Evolutionary conservation across 2,329 filamentous ascomycete genomes (phyloP), one percentile per base, ranked within the genome.

Genomic region (Teratosphaeriaceae sp.): DNA sequence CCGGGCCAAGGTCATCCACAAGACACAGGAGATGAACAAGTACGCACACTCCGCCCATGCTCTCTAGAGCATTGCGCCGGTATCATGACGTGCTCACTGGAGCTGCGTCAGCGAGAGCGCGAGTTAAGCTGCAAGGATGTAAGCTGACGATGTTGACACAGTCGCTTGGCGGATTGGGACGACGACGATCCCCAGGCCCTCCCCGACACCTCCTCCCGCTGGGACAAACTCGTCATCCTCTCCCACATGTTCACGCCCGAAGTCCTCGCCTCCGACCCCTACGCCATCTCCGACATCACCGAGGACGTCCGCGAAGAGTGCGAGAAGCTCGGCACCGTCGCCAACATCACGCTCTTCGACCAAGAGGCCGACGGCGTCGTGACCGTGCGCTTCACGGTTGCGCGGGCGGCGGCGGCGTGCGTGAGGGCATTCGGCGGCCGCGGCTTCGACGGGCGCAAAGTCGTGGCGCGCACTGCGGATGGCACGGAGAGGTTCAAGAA

Each of bases 251-350:
- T 98, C 66, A 94, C 88, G 1, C 73, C 90, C 31, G 63, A 82
- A 48, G 87, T 95, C 67, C 73, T 97, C 20, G 82, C 88, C 54
- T 85, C 94, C 59, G 89, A 97, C 57, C 80, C 85, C 2, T 80
- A 81, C 0, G 85, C 84, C 1, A 76, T 94, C 46, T 71, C 94
- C 27, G 90, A 97, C 50, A 94, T 97, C 68, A 94, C 94, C 61
- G 85, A 95, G 62, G 92, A 98, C 61, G 86, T 97, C 43, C 79
- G 86, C 35, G 87, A 95, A 39, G 89, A 95, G 65, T 94, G 88
- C 63, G 75, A 79, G 45, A 94, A 94, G 66, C 71, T 92, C 12
- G 92, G 92, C 2, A 75, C 82, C 19, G 87, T 97, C 26, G 94
- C 88, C 23, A 96, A 94, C 59, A 86, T 97, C 30, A 82, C 92